Base-by-base conservation (phyloP, 2,329 filamentous ascomycete species). In the Lasiodiplodia theobromae region DNA sequence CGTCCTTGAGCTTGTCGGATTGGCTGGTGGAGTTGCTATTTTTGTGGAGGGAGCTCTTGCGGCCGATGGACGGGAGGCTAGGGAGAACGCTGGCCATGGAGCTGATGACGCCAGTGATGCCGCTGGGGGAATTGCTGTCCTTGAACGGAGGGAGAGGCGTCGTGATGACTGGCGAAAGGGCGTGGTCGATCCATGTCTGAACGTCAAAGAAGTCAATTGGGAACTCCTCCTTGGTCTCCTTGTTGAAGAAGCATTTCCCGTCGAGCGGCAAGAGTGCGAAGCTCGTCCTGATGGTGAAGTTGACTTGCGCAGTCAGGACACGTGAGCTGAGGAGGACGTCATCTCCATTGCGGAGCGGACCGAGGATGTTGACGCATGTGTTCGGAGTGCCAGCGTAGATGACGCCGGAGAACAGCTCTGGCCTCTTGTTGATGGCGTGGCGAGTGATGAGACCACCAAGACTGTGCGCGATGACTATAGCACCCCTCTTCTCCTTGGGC, bases 321-420 rank as follows among this genome's bases (percentile, higher is more conserved):
- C 93, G 92, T 70, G 94, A 94, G 74, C 94, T 97, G 69, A 97
- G 85, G 0, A 97, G 85, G 0, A 97, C 94, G 21, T 94, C 92
- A 76, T 98, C 94, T n/a, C 94, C 94, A 73, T 97, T 95, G 44
- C 94, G 89, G 14, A 98, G 79, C 0, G 94, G 94, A 0, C 95
- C 95, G 4, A 97, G 86, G 64, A 97, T 96, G 77, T 97, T 97
- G 77, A 97, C 89, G 76, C 94, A 97, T 66, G 91, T 88, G 72
- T 95, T 91, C 0, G 94, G 94, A 1, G 91, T 89, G 10, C 94
- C 95, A 1, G 92, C 94, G 75, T 93, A 98, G 2, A 97, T 78
- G 1, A 97, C 92, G 0, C 94, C 94, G 0, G 91, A 87, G 74
- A 97, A 96, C 2, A 98, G 86, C 4, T 96, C 91, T 0, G 95